phyloP scores from a whole-genome alignment of 768 basidiomycete genomes.

The Phanerodontia chrysosporium region DNA sequence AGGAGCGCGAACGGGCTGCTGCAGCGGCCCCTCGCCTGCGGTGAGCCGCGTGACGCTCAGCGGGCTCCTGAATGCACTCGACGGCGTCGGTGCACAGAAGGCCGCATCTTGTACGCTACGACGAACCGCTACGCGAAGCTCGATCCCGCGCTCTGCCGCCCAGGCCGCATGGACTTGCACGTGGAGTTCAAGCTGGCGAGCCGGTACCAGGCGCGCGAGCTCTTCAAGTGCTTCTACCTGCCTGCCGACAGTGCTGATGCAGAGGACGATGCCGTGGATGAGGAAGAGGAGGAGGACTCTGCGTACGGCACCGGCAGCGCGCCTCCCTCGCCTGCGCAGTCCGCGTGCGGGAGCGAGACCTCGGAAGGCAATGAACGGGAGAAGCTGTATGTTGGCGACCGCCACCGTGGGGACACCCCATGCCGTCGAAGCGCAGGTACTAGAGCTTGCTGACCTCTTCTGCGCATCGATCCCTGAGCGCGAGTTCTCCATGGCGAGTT shows the following conservation, averaged over 20 bases:
- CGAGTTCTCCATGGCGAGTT: slow-evolving; percentile 37
- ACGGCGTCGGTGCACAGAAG: slow-evolving; percentile 79
- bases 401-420: neutral
- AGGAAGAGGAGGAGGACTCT: neutral
- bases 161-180: slow-evolving; percentile 79
- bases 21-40: neutral
- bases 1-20: neutral
- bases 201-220: slow-evolving; percentile 57
- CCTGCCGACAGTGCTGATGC: slow-evolving; percentile 15
- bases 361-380: too few species aligned
- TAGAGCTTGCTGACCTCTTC: slow-evolving; percentile 52
- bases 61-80: slow-evolving; percentile 75
- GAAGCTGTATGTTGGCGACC: slow-evolving; percentile 3
- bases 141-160: slow-evolving; percentile 70
- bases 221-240: slow-evolving; percentile 68
- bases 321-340: neutral
- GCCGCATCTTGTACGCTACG: slow-evolving; percentile 76
- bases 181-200: slow-evolving; percentile 76
- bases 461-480: slow-evolving; percentile 47
- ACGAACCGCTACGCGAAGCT: slow-evolving; percentile 70
- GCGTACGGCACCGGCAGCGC: slow-evolving; percentile 4
- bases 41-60: slow-evolving; percentile 54
- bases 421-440: slow-evolving; percentile 34
- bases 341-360: neutral
- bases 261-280: neutral